Evolutionary conservation across 2,329 filamentous ascomycete species (phyloP), one percentile per base, ranked within the genome.

Genomic region (Penicillium sp.): DNA sequence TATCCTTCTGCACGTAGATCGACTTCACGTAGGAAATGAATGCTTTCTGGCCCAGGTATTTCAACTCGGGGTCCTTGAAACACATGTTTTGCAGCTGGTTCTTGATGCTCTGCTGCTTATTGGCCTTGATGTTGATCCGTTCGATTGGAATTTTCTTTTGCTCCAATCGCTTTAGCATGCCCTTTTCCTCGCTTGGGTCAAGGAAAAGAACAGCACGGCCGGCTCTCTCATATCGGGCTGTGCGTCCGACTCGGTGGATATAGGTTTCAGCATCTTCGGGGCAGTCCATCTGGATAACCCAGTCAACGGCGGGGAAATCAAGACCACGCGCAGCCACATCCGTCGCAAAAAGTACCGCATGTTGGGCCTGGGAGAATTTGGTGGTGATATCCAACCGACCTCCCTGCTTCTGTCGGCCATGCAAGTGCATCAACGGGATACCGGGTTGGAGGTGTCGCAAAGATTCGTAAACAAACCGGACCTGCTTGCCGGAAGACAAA

Each of bases 281-380:
- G 52, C 87, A 94, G 64, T 98, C 93, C n/a, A 87, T 78, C 62
- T 98, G 93, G n/a, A 98, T 88, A 4, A 98, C 93, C 86, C 93
- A 98, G 64, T 98, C 93, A 0, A 98, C 93, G 3, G 89, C 84
- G 0, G 93, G 93, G 60, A 98, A 97, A 64, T 98, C 93, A 9
- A 98, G 78, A 49, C 93, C 93, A 64, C 93, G 80, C 0, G 93
- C 93, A 3, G 94, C 89, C 4, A 98, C 88, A 60, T 98, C 93
- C 0, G 93, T 98, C 1, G 93, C 88, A 62, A 98, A 95, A 0
- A 98, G 76, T 60, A 93, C 96, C 1, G 87, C 84, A 41, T 87
- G 77, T 58, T 93, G 88, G 1, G 90, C 80, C 0, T 82, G 75
- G 0, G 86, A 83, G 63, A 96, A 98, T 36, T 85, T 83, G 4